phyloP scores from a whole-genome alignment of 139 green algal genomes.

The Chlorella sp. region DNA sequence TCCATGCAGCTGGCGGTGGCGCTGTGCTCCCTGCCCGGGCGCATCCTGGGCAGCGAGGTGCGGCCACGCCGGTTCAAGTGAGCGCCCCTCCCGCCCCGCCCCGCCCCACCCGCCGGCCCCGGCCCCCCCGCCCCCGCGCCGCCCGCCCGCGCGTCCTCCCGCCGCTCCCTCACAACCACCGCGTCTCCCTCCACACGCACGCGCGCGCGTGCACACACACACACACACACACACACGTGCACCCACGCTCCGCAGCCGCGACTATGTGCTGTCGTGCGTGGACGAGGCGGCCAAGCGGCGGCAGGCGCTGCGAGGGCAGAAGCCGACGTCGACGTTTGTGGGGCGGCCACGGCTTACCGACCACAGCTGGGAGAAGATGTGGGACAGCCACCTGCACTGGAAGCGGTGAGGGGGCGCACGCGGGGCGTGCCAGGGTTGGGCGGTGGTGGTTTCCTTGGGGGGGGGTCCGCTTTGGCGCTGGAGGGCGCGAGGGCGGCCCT shows the following conservation, averaged over 20 bases:
- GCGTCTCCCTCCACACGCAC: background rate
- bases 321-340: slow-evolving; percentile 54
- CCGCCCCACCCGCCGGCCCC: too few species aligned
- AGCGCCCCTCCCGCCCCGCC: slow-evolving; percentile 23
- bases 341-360: slow-evolving; percentile 32
- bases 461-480: too few species aligned
- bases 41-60: slow-evolving; percentile 70
- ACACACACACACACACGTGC: background rate
- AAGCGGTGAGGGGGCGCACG: slow-evolving; percentile 68
- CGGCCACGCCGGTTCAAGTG: slow-evolving; percentile 72
- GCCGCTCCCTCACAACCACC: background rate
- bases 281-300: slow-evolving; percentile 74
- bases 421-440: too few species aligned
- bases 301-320: slow-evolving; percentile 62
- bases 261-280: slow-evolving; percentile 72
- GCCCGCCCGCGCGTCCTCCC: background rate
- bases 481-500: too few species aligned
- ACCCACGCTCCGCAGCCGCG: slow-evolving; percentile 52
- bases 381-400: slow-evolving; percentile 78
- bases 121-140: too few species aligned
- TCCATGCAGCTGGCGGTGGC: slow-evolving; percentile 58
- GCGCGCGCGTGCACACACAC: background rate
- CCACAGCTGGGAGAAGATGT: slow-evolving; percentile 82
- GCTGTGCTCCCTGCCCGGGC: slow-evolving; percentile 66
- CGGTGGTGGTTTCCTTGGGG: too few species aligned